Evolutionary conservation across 106 monocot genomes (phyloP), one percentile per base, ranked within the genome.

Genomic region (Cymbidium sinense): DNA sequence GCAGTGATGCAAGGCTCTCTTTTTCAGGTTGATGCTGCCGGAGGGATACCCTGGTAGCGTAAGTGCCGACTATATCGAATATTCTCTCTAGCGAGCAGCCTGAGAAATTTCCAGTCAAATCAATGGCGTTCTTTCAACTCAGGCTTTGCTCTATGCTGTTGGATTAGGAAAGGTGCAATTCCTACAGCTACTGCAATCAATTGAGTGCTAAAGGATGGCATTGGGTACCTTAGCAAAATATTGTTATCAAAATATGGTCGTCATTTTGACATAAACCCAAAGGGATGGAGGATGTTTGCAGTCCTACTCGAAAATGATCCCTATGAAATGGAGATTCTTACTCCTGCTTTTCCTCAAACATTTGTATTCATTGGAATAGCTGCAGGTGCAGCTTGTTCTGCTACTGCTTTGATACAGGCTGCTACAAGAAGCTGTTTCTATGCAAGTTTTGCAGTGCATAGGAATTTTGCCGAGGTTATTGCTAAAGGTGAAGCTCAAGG

Each of bases 401-500:
- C 98, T 58, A 74, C 94, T 84, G 36, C 88, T n/a, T n/a, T n/a
- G n/a, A n/a, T n/a, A n/a, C n/a, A 99, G n/a, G n/a, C 98, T 82
- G 94, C 98, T 1, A 94, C 90, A 2, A 95, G 92, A 78, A 94
- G 92, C 82, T 98, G 94, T 70, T 98, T 98, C 83, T 92, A 81
- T 88, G 98, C 98, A 65, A 94, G 79, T 94, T 99, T 99, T 89
- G 98, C 98, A 70, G 87, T 86, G 12, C 86, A 94, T 64, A 94
- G 98, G 77, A 99, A 99, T 85, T 99, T 90, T 89, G 98, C 98
- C 10, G 98, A 99, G 88, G 98, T 99, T 37, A 99, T 92, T 86
- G 98, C 98, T 25, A 99, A 99, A 81, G 94, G 91, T 70, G 94
- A 99, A 77, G 98, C 98, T 51, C 98, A 99, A 90, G 98, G 98